Evolutionary conservation across 2,329 filamentous ascomycete genomes (phyloP), one percentile per base, ranked within the genome.

Genomic region (Trematosphaeria pertusa): DNA sequence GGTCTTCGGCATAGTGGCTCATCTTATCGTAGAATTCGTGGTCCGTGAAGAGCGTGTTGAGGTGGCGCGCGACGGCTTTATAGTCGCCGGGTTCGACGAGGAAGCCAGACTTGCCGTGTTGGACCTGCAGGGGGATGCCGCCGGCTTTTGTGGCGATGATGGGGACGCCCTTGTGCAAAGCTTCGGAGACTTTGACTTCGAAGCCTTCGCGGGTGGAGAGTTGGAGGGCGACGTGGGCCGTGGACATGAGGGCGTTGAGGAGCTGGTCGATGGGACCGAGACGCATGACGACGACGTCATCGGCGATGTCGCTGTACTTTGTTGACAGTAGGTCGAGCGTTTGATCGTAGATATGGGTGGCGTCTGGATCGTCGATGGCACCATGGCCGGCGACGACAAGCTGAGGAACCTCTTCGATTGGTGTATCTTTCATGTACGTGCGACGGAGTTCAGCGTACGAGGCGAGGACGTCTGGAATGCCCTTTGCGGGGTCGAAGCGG

Each of bases 151-250:
- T 89, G 3, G 87, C 88, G 52, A 94, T 90, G 60, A 91, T 81
- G 1, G 89, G 89, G 2, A 87, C 83, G 11, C 89, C 89, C 34
- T 91, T 89, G 64, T 92, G 89, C 17, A 93, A 78, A 1, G 88
- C 89, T 71, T 94, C 90, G 0, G 87, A 91, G 4, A 94, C 88
- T 72, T 94, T 94, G 59, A 94, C 87, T 71, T 94, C 89, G 59
- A 94, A 94, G 0, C 89, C 89, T 66, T 94, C 89, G 26, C 88
- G 83, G 0, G 87, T 91, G 2, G 88, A 92, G 5, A 94, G 82
- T 70, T 94, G 89, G 6, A 94, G 80, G 0, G 87, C 87, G 6
- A 91, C 83, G 46, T 86, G 83, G 0, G 88, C 85, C 38, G 87
- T 86, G 28, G 86, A 84, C 51, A 94, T 80, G 32, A 94, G 75